These are phyloP conservation scores for Corylus heterophylla DNA, from an alignment of 306 rosid species.

Conservation along the genomic window DNA sequence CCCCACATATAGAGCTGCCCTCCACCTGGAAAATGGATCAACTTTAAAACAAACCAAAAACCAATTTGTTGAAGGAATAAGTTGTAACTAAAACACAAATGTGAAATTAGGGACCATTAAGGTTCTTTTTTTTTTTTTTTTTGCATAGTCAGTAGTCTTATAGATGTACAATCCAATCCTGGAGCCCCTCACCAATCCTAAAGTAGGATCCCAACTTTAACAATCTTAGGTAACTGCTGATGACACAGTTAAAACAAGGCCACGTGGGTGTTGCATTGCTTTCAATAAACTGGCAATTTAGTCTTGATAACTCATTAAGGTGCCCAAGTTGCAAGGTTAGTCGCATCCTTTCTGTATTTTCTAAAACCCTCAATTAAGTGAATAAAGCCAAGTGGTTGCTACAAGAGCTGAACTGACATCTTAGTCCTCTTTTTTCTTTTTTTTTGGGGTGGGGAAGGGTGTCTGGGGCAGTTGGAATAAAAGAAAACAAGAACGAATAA, in stretches of 20 bases:
- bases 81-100: background rate
- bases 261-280: background rate
- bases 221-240: background rate
- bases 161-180: background rate
- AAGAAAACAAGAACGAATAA: background rate
- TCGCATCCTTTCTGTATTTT: background rate
- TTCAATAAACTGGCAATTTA: background rate
- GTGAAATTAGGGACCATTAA: background rate
- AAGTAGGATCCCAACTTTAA: background rate
- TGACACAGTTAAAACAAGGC: background rate
- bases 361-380: background rate
- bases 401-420: background rate
- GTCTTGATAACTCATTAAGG: background rate
- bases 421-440: background rate
- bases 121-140: background rate
- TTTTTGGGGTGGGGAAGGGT: too few species aligned
- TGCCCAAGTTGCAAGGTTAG: background rate
- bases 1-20: conserved; percentile 99
- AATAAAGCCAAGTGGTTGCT: background rate
- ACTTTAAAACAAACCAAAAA: conserved; percentile 5
- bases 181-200: background rate
- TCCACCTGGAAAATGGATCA: conserved; percentile 60
- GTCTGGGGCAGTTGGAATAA: too few species aligned
- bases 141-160: background rate
- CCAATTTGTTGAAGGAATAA: background rate